Percentiles rank a stretch among this genome's conserved stretches.
These are phyloP conservation scores for Leishmania aethiopica DNA, from an alignment of 208 protist species.

Conservation along the genomic window DNA sequence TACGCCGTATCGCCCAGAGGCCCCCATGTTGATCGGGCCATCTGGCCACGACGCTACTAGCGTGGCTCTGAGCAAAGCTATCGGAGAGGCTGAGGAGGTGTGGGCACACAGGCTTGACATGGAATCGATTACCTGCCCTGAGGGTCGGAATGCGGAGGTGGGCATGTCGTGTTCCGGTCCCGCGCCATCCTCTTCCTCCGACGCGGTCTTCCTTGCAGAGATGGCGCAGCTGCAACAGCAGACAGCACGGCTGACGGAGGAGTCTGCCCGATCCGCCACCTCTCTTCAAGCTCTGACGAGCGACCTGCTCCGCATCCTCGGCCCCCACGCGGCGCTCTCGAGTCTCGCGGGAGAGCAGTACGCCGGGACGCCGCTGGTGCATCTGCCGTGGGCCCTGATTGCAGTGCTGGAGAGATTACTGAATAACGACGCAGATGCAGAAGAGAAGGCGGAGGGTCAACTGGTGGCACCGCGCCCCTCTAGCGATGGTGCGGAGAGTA, in stretches of 20 bases:
- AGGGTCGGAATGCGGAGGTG: not conserved
- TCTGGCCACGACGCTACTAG: constrained; percentile 2
- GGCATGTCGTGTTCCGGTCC: not conserved
- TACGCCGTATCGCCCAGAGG: not conserved
- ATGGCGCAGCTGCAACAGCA: constrained; percentile 20
- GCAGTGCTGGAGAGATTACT: constrained; percentile 18
- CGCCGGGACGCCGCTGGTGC: constrained; percentile 20
- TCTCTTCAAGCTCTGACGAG: constrained; percentile 19
- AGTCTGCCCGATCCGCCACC: constrained; percentile 16
- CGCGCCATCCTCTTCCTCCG: constrained; percentile 6
- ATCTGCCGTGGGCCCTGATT: constrained; percentile 16
- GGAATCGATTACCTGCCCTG: not conserved
- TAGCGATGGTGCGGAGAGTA: not conserved
- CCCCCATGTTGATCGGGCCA: not conserved
- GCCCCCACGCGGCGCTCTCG: constrained; percentile 26
- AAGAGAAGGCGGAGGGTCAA: not conserved
- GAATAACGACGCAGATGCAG: not conserved
- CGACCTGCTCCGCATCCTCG: constrained; percentile 20
- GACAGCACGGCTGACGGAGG: constrained; percentile 15
- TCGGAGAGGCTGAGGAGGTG: not conserved
- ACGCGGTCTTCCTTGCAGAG: constrained; percentile 26
- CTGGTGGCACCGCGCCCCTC: not conserved
- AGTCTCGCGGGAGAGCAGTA: constrained; percentile 15
- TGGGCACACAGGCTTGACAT: not conserved
- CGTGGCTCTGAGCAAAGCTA: constrained; percentile 5